Base-by-base conservation (phyloP, 1,284 basidiomycete species). In the Porodaedalea pini region DNA sequence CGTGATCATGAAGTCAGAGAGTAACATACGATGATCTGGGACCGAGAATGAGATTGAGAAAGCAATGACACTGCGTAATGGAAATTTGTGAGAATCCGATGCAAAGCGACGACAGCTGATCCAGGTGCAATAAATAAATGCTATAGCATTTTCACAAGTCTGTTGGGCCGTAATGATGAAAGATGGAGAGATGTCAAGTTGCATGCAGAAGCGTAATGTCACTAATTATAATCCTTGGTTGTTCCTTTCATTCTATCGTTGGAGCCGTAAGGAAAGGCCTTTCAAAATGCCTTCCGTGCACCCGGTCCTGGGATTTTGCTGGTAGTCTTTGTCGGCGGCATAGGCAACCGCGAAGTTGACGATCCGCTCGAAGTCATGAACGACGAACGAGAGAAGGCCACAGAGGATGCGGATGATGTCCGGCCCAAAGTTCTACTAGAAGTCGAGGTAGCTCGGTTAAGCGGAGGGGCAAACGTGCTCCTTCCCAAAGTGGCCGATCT, bases 271-370 rank as follows among this genome's bases (percentile, higher is more conserved):
- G 32, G 7, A 34, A 34, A 34, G 32, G 6, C 6, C 29, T 15
- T n/a, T 56, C 31, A 57, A 25, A 57, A 51, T 23, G 19, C 39
- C 50, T 45, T 52, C 8, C 50, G 23, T 19, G 43, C 13, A 10
- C 37, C 32, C 1, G 56, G 56, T 7, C 40, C 49, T 5, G 56
- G 56, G 34, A 57, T 51, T 27, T 36, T 57, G 32, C 50, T 51
- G 6, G 37, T 29, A 7, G 47, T 15, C 37, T 56, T 56, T 5
- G 47, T 7, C 27, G 34, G 54, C 13, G 47, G 47, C 34, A 56
- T 41, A 7, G 54, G 47, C 17, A 50, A 40, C 27, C 41, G 23
- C 11, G 52, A 54, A n/a, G 23, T 45, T 19, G 48, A 23, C 11
- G 32, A 34, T 15, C 31, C 17, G 27, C 51, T 52, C 39, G 51